phyloP scores from a whole-genome alignment of 2,329 filamentous ascomycete species.

The Hypoxylon sp. region DNA sequence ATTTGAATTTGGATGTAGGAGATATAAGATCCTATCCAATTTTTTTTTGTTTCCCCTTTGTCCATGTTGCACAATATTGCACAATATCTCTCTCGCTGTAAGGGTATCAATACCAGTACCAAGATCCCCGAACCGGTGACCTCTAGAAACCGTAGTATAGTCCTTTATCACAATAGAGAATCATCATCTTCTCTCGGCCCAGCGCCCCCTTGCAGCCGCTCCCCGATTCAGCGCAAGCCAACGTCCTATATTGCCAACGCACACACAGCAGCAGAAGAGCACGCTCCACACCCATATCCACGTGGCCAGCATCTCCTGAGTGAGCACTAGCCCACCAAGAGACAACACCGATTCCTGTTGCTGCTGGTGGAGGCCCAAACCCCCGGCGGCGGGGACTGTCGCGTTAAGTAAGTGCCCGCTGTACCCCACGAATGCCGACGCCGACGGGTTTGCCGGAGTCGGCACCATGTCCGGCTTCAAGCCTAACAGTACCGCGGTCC shows the following conservation, averaged over 20 bases:
- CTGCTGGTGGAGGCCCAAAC: slow-evolving; percentile 18
- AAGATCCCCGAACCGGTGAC: background rate
- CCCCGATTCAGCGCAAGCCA: slow-evolving; percentile 73
- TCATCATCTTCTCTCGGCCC: slow-evolving; percentile 52
- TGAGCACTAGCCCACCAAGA: slow-evolving; percentile 67
- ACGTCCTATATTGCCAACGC: slow-evolving; percentile 95
- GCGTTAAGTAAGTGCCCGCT: slow-evolving; percentile 24
- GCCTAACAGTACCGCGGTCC: slow-evolving; percentile 80
- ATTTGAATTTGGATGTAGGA: background rate
- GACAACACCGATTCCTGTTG: slow-evolving; percentile 54
- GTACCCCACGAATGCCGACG: slow-evolving; percentile 42
- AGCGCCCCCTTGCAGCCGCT: slow-evolving; percentile 61
- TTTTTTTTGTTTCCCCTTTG: background rate
- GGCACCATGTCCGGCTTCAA: slow-evolving; percentile 86
- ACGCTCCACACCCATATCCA: slow-evolving; percentile 94
- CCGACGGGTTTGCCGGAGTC: slow-evolving; percentile 65
- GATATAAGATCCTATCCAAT: background rate
- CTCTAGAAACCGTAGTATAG: background rate
- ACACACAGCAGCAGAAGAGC: slow-evolving; percentile 93
- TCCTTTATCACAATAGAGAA: background rate
- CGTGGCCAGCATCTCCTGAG: slow-evolving; percentile 76
- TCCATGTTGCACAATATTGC: background rate
- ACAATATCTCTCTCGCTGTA: background rate
- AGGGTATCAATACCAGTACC: slow-evolving; percentile 1
- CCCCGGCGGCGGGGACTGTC: slow-evolving; percentile 4